Evolutionary conservation across 441 rosid genomes (phyloP).

Genomic region (Omphalea diandra): DNA sequence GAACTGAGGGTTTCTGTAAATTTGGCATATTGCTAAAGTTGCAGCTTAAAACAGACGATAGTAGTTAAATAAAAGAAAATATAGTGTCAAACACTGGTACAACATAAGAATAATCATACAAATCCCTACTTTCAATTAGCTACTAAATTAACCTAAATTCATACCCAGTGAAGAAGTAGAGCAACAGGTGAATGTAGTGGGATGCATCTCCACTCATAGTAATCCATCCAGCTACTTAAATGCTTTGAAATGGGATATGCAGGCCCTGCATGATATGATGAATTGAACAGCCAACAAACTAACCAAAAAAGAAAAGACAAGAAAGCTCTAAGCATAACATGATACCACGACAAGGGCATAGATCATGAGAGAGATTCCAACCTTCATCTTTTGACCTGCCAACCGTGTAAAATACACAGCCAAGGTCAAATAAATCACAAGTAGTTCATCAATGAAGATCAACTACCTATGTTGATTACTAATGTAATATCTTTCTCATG

Average conservation of each 20-base stretch:
- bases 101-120: background rate
- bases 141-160: conserved; percentile 4
- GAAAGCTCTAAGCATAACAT: conserved; percentile 12
- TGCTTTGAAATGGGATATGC: conserved; percentile 34
- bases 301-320: background rate
- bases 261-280: conserved; percentile 46
- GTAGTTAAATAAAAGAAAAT: background rate
- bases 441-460: too few relatives aligned
- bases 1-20: background rate
- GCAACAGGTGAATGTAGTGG: conserved; percentile 79
- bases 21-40: background rate
- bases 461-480: too few relatives aligned
- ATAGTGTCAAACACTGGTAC: background rate
- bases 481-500: too few relatives aligned
- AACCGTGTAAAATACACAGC: conserved; percentile 9
- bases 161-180: conserved; percentile 93
- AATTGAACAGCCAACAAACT: conserved; percentile 16
- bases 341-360: conserved; percentile 77
- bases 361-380: conserved; percentile 61
- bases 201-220: conserved; percentile 77
- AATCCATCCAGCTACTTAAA: conserved; percentile 62
- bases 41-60: background rate
- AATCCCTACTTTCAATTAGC: background rate
- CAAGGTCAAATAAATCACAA: background rate
- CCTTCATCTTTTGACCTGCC: conserved; percentile 37